Evolutionary conservation across 2,329 filamentous ascomycete species (phyloP).

Genomic region (Neofusicoccum cordaticola): DNA sequence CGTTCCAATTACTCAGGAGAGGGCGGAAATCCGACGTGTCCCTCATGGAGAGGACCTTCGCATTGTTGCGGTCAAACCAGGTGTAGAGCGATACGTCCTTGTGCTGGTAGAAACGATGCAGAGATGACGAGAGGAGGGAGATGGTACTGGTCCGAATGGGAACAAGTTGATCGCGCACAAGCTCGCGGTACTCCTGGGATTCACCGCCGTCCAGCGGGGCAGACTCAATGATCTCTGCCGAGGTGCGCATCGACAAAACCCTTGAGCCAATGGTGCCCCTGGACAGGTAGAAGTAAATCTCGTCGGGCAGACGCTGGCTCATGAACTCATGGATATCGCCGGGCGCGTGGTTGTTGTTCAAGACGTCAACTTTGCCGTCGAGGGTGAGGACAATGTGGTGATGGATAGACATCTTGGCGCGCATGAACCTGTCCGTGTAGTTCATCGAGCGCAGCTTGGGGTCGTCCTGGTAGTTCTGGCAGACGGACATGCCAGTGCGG

Average conservation of each 20-base stretch:
- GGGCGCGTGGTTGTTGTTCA: conserved; percentile 71
- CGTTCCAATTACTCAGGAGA: conserved; percentile 66
- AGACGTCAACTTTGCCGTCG: conserved; percentile 72
- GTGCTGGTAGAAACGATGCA: conserved; percentile 80
- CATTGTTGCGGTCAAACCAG: conserved; percentile 63
- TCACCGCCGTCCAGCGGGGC: conserved; percentile 84
- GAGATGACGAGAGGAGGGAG: conserved; percentile 71
- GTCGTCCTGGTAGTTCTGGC: conserved; percentile 76
- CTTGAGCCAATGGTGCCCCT: conserved; percentile 76
- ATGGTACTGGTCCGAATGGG: conserved; percentile 74
- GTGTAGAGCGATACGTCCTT: conserved; percentile 74
- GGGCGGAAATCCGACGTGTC: conserved; percentile 56
- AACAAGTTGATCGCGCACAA: conserved; percentile 72
- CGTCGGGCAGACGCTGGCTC: conserved; percentile 82
- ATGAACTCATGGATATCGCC: conserved; percentile 85
- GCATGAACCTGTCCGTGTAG: conserved; percentile 84
- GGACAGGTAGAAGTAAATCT: conserved; percentile 87
- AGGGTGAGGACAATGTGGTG: conserved; percentile 81
- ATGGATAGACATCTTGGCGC: conserved; percentile 78
- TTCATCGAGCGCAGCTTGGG: conserved; percentile 66
- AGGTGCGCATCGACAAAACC: conserved; percentile 77
- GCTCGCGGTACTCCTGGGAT: conserved; percentile 74
- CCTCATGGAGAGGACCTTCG: conserved; percentile 60
- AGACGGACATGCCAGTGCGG: conserved; percentile 70
- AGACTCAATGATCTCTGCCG: conserved; percentile 71